phyloP scores from a whole-genome alignment of 352 stramenopile species.

The Pythium phragmitis region DNA sequence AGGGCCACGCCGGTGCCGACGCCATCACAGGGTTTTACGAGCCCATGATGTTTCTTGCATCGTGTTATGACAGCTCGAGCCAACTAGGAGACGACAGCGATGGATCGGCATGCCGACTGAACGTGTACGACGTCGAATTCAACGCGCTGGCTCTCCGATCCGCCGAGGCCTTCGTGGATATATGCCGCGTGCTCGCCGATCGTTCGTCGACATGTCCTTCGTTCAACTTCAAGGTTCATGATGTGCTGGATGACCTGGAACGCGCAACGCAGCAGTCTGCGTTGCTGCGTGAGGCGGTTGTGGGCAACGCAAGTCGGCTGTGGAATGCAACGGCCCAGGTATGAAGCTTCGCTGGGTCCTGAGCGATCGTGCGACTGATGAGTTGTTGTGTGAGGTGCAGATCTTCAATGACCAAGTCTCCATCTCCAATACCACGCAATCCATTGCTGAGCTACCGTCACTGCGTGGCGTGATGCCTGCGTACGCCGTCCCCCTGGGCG shows the following conservation, averaged over 20 bases:
- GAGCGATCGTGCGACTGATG: neutral
- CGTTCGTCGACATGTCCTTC: conserved; percentile 57
- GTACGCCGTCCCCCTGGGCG: conserved; percentile 49
- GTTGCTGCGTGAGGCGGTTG: conserved; percentile 40
- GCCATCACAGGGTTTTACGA: conserved; percentile 65
- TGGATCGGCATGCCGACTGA: conserved; percentile 29
- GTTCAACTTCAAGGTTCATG: conserved; percentile 40
- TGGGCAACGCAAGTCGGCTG: conserved; percentile 45
- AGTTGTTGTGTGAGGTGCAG: conserved; percentile 12
- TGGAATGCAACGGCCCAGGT: conserved; percentile 66
- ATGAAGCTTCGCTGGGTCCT: neutral
- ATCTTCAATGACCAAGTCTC: conserved; percentile 51
- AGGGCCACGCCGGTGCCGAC: conserved; percentile 26
- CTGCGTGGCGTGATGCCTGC: conserved; percentile 60
- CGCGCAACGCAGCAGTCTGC: conserved; percentile 29
- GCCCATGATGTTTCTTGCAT: conserved; percentile 78
- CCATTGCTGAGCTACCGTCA: conserved; percentile 35
- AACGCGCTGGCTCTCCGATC: conserved; percentile 76
- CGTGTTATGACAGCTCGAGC: conserved; percentile 10
- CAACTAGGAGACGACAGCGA: neutral
- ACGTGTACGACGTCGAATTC: conserved; percentile 79
- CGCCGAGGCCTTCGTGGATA: conserved; percentile 56
- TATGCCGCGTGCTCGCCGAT: conserved; percentile 58
- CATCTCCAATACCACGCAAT: conserved; percentile 19
- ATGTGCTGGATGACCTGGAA: conserved; percentile 47